Conservation (phyloP, 1,284 basidiomycete species). For the Ustilago cynodontis region DNA sequence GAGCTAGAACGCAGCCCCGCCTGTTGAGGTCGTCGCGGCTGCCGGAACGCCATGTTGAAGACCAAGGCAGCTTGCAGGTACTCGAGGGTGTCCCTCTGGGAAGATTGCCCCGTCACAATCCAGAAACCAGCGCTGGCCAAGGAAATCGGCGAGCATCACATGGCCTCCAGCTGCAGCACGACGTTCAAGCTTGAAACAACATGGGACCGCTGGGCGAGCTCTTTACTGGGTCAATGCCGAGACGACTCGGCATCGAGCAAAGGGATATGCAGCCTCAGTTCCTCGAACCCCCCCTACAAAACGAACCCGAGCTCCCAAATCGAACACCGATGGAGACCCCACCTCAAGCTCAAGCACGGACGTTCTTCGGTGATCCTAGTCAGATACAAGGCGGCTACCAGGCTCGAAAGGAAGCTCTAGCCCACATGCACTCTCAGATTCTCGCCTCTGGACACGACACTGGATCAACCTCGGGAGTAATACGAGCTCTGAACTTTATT, state of each 20-base stretch:
- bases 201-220: neutral
- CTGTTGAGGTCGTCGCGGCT: too few relatives aligned
- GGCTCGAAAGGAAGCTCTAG: neutral
- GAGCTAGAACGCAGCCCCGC: too few relatives aligned
- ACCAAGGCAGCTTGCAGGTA: neutral
- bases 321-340: neutral
- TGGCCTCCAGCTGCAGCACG: neutral
- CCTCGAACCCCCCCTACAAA: neutral
- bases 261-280: neutral
- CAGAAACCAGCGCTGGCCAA: neutral
- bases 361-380: neutral
- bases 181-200: neutral
- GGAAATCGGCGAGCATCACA: neutral
- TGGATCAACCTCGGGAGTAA: too few relatives aligned
- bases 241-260: neutral
- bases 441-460: neutral
- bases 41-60: neutral
- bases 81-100: neutral
- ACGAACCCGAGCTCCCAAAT: neutral
- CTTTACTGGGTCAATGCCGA: neutral
- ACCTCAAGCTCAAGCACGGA: neutral
- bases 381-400: neutral
- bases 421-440: neutral
- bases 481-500: neutral
- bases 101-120: neutral